Percentiles rank a stretch among this genome's conserved stretches.
Conservation (phyloP, 2,329 filamentous ascomycete species). For the Paramyrothecium roridum region DNA sequence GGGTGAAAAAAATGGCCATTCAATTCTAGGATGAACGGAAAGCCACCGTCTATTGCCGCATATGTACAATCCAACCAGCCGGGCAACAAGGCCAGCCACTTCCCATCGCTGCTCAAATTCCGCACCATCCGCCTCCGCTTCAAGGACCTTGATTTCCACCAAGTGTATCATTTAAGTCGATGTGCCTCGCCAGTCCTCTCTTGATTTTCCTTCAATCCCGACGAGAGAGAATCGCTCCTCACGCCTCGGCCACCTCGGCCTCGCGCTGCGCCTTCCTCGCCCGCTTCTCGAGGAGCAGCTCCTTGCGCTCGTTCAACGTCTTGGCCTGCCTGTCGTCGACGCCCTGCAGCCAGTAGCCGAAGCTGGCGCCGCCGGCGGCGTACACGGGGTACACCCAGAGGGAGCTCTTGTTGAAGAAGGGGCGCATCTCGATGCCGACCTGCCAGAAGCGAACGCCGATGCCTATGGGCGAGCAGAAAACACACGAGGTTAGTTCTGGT, state of each 20-base stretch:
- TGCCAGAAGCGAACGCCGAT: conserved; percentile 92
- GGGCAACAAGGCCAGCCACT: background rate
- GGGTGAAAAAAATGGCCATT: no score
- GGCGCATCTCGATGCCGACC: conserved; percentile 97
- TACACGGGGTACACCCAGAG: conserved; percentile 93
- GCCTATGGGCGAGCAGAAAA: conserved; percentile 50
- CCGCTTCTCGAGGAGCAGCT: conserved; percentile 83
- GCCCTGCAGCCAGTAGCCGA: conserved; percentile 95
- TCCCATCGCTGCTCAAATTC: background rate
- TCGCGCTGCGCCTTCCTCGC: conserved; percentile 55
- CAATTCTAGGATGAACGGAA: background rate
- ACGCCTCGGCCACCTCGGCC: conserved; percentile 20
- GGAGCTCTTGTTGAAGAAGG: conserved; percentile 79
- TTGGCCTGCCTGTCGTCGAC: conserved; percentile 80
- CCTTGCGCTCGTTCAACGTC: conserved; percentile 75
- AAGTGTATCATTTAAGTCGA: conserved; percentile 7
- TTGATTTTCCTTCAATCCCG: conserved; percentile 4
- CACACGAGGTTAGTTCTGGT: background rate
- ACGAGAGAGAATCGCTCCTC: conserved; percentile 5
- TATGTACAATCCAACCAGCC: conserved; percentile 6
- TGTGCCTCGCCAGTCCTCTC: background rate
- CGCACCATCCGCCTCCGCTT: conserved; percentile 3
- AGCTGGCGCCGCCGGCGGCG: conserved; percentile 79
- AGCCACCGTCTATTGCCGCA: conserved; percentile 4
- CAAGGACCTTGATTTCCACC: background rate